Percentiles rank a stretch among this genome's conserved stretches.
These are phyloP conservation scores for Xylariales sp. DNA, from an alignment of 2,329 filamentous ascomycete genomes.

Conservation along the genomic window DNA sequence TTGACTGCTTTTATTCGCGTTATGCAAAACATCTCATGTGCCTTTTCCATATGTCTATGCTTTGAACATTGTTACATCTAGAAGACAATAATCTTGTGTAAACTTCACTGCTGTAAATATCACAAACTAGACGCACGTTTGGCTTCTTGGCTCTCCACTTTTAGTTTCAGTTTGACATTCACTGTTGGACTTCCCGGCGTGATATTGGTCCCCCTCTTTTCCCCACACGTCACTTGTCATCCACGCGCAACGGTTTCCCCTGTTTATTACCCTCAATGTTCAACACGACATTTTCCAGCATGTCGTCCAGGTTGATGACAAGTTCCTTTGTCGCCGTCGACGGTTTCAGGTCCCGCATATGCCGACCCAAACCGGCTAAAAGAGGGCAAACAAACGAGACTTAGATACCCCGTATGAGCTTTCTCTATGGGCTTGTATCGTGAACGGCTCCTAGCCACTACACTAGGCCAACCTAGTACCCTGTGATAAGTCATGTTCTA, in stretches of 20 bases:
- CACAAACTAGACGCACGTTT: not conserved
- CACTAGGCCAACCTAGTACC: not conserved
- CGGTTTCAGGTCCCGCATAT: not conserved
- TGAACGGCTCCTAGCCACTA: not conserved
- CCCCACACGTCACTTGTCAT: not conserved
- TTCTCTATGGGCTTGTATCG: not conserved
- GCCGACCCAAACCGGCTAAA: not conserved
- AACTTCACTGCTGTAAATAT: not conserved
- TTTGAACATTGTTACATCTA: not conserved
- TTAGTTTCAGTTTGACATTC: not conserved
- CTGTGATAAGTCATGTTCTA: conserved; percentile 25
- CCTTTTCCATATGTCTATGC: not conserved
- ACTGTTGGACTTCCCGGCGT: not conserved
- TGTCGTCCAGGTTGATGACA: not conserved
- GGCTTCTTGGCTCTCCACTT: not conserved
- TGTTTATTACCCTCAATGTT: not conserved
- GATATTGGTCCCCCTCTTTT: not conserved
- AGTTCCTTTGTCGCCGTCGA: not conserved
- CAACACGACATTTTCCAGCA: not conserved
- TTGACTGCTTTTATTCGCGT: not conserved
- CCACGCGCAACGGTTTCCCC: not conserved
- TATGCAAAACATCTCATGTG: not conserved
- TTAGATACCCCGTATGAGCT: not conserved
- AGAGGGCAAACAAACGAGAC: not conserved
- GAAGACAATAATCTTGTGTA: not conserved